Conservation (phyloP, 306 rosid species). For the Begonia loranthoides region DNA sequence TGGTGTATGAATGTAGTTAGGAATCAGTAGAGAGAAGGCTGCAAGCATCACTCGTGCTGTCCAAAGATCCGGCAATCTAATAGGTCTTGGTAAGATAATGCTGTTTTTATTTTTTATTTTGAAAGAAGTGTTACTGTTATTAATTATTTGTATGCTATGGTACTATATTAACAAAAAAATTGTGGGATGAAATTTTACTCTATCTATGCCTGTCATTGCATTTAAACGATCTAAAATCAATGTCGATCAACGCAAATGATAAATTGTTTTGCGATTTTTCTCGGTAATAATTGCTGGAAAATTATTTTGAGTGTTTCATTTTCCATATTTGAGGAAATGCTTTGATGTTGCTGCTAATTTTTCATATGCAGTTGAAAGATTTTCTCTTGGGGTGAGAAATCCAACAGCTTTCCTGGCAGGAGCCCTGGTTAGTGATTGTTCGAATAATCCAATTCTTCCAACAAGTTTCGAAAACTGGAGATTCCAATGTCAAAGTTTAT, state of each 20-base stretch:
- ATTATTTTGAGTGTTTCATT: no score
- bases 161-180: background rate
- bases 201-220: no score
- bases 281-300: no score
- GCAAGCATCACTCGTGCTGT: slow-evolving; percentile 27
- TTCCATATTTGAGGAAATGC: no score
- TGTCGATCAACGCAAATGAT: no score
- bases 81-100: slow-evolving; percentile 43
- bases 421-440: slow-evolving; percentile 25
- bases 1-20: slow-evolving; percentile 29
- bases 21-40: slow-evolving; percentile 50
- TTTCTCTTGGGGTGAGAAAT: slow-evolving; percentile 53
- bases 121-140: background rate
- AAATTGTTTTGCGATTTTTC: no score
- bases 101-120: slow-evolving; percentile 1
- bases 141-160: background rate
- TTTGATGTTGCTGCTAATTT: slow-evolving; percentile 1
- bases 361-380: slow-evolving; percentile 42
- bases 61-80: slow-evolving; percentile 53
- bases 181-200: no score
- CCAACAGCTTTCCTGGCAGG: slow-evolving; percentile 56
- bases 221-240: no score
- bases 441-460: background rate
- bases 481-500: no score
- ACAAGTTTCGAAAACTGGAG: no score